Evolutionary conservation across 305 asterid species (phyloP).

Genomic region (Ajuga reptans): DNA sequence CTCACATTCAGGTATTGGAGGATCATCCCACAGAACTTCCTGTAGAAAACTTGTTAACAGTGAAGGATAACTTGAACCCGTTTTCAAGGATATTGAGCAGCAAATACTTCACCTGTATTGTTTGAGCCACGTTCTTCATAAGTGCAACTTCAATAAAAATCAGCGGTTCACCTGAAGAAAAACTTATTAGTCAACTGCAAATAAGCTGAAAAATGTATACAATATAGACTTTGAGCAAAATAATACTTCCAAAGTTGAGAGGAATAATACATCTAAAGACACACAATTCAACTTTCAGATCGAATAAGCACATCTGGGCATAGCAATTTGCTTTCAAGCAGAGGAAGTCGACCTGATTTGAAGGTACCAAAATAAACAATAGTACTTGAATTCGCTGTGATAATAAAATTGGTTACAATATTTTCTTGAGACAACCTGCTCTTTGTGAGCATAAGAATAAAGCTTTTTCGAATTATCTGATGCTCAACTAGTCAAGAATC

Average conservation of each 20-base stretch:
- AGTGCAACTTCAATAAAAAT: slow-evolving; percentile 95
- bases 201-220: neutral
- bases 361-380: neutral
- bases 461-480: neutral
- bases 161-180: slow-evolving; percentile 79
- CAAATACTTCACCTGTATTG: slow-evolving; percentile 62
- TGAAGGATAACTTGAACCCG: neutral
- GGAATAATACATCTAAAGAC: too few species aligned
- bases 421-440: slow-evolving; percentile 6
- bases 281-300: neutral
- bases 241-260: neutral
- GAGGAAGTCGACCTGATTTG: neutral
- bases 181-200: slow-evolving; percentile 16
- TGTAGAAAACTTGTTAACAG: slow-evolving; percentile 25
- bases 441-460: neutral
- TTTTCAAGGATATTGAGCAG: slow-evolving; percentile 5
- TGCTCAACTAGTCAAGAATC: neutral
- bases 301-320: neutral
- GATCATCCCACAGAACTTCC: slow-evolving; percentile 95
- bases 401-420: neutral
- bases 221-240: neutral
- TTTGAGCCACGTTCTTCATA: slow-evolving; percentile 65
- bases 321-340: slow-evolving; percentile 5
- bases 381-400: neutral
- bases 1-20: slow-evolving; percentile 74